Evolutionary conservation across 1,139 yeast genomes (phyloP).

Genomic region (Candida neerlandica): DNA sequence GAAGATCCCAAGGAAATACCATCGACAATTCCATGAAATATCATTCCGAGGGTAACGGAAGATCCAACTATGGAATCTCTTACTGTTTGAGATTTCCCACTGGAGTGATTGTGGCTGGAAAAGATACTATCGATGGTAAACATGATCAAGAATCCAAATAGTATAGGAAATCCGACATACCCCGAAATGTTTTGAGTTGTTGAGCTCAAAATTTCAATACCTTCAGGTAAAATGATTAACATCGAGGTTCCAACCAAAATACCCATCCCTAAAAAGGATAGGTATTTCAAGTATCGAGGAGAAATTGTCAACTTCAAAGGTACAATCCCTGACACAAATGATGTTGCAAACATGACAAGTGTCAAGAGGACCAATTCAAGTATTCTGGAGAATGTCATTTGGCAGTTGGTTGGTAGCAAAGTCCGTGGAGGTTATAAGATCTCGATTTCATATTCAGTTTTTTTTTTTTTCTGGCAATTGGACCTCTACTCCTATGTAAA

Average conservation of each 20-base stretch:
- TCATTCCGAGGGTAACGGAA: conserved; percentile 60
- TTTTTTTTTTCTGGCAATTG: background rate
- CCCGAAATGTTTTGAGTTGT: conserved; percentile 20
- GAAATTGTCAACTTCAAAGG: conserved; percentile 28
- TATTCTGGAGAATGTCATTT: conserved; percentile 2
- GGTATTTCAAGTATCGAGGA: conserved; percentile 17
- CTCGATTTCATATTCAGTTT: background rate
- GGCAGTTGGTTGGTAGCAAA: too few relatives aligned
- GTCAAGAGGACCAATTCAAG: conserved; percentile 14
- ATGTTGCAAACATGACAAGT: conserved; percentile 30
- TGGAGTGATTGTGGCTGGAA: background rate
- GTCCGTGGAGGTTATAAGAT: background rate
- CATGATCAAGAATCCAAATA: conserved; percentile 57
- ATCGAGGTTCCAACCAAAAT: conserved; percentile 65
- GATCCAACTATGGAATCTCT: conserved; percentile 26
- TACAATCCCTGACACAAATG: conserved; percentile 36
- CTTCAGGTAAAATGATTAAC: conserved; percentile 72
- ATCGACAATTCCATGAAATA: conserved; percentile 70
- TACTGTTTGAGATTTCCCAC: conserved; percentile 12
- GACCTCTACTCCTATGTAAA: background rate
- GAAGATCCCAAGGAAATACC: conserved; percentile 77
- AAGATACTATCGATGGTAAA: conserved; percentile 46
- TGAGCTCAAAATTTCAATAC: conserved; percentile 50
- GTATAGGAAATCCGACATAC: conserved; percentile 34
- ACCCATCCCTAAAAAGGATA: conserved; percentile 61